Evolutionary conservation across 768 basidiomycete genomes (phyloP).

Genomic region (Candolleomyces eurysporus): DNA sequence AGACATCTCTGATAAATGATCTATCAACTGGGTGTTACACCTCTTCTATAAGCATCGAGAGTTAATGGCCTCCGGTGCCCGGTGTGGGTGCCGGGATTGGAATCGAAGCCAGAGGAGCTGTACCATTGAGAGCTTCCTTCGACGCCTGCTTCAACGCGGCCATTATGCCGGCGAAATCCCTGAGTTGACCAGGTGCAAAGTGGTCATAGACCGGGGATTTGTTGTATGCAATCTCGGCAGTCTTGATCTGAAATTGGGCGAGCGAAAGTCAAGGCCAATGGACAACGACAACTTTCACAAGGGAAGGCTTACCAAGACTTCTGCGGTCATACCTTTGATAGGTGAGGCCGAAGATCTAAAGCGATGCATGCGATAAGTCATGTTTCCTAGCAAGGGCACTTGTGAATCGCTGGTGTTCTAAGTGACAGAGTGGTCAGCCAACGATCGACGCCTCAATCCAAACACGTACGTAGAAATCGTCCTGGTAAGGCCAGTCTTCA

Average conservation of each 20-base stretch:
- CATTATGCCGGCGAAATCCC: conserved; percentile 6
- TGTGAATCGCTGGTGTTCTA: conserved; percentile 54
- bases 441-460: neutral
- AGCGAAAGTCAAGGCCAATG: neutral
- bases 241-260: conserved; percentile 49
- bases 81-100: no score
- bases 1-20: no score
- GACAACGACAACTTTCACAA: neutral
- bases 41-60: no score
- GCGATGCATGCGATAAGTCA: conserved; percentile 78
- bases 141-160: neutral
- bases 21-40: no score
- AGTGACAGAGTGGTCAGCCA: neutral
- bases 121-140: no score
- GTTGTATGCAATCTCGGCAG: conserved; percentile 42
- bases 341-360: conserved; percentile 77
- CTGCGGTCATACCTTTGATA: conserved; percentile 80
- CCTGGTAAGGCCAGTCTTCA: conserved; percentile 80
- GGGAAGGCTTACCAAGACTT: conserved; percentile 63
- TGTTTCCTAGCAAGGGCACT: conserved; percentile 45
- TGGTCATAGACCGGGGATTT: conserved; percentile 13
- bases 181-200: conserved; percentile 12
- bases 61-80: no score
- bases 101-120: no score
- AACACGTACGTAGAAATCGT: conserved; percentile 63